Evolutionary conservation across 1,284 basidiomycete genomes (phyloP), one percentile per base, ranked within the genome.

Genomic region (Trichosporon sp.): DNA sequence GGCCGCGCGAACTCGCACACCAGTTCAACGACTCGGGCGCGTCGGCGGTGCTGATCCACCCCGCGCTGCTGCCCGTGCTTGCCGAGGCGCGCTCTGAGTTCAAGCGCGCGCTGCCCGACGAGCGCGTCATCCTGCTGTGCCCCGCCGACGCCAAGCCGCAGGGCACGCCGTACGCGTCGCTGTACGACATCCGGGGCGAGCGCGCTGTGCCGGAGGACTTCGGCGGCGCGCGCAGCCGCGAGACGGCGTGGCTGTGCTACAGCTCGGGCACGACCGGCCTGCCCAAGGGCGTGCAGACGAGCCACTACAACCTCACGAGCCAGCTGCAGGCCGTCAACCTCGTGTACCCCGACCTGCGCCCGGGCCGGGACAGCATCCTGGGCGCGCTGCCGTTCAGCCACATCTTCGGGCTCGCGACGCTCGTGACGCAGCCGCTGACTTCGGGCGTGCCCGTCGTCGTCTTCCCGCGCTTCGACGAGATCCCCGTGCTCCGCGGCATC

Each of bases 361-460:
- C 53, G 4, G 70, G 68, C 23, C 42, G 58, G 42, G 72, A 73
- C 38, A 56, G 42, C 27, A 67, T 71, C 6, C 68, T 73, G 2
- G 72, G 70, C 15, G 51, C 69, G 3, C 62, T 73, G 18, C 72
- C 72, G 13, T 64, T 71, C 25, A 66, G 64, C 25, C 72, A 73
- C 66, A 70, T 71, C 25, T 73, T 77, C 8, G 72, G 72, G 7
- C 34, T 68, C 13, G 64, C 66, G 18, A 58, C 65, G 29, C 81
- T 90, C 4, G 72, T 93, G 0, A 86, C 89, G 62, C 87, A 89
- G 69, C 88, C 90, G 0, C 80, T 92, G 63, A 82, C 85, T 1
- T 76, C 82, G 6, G 90, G 90, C 2, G 80, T 87, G 0, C 87
- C 90, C 0, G 85, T 89, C 2, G 87, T 92, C 29, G 81, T 96